Conservation (phyloP, 2,329 filamentous ascomycete genomes). For the Emergomyces africanus region DNA sequence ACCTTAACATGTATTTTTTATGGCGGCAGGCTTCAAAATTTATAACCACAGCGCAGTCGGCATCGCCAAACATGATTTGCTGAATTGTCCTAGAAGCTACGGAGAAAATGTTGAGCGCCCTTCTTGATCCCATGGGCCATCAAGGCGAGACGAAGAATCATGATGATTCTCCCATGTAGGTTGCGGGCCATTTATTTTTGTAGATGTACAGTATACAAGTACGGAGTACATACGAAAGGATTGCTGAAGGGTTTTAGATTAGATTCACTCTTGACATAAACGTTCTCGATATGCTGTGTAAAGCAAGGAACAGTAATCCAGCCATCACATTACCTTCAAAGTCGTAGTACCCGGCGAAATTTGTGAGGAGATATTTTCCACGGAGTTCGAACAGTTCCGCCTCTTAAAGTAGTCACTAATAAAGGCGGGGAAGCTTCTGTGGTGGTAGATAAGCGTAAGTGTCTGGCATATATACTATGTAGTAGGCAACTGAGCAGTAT, state of each 20-base stretch:
- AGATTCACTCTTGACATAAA: no score
- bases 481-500: no score
- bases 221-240: no score
- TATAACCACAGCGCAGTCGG: constrained; percentile 15
- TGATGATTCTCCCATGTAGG: background rate
- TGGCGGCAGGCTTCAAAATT: constrained; percentile 21
- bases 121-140: constrained; percentile 10
- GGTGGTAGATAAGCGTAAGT: no score
- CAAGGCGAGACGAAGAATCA: background rate
- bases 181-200: background rate
- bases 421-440: no score
- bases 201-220: no score
- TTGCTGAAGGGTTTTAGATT: constrained; percentile 11
- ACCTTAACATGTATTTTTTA: constrained; percentile 11
- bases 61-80: constrained; percentile 20
- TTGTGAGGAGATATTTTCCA: constrained; percentile 16
- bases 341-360: constrained; percentile 16
- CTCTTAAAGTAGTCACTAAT: constrained; percentile 8
- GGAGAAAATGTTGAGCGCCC: constrained; percentile 20
- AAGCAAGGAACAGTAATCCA: constrained; percentile 18
- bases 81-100: constrained; percentile 17
- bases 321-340: constrained; percentile 8
- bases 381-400: constrained; percentile 14
- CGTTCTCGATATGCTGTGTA: constrained; percentile 13
- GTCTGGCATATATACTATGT: no score